Evolutionary conservation across 805 yeast species (phyloP).

Genomic region (Saccharomycopsis sp.): DNA sequence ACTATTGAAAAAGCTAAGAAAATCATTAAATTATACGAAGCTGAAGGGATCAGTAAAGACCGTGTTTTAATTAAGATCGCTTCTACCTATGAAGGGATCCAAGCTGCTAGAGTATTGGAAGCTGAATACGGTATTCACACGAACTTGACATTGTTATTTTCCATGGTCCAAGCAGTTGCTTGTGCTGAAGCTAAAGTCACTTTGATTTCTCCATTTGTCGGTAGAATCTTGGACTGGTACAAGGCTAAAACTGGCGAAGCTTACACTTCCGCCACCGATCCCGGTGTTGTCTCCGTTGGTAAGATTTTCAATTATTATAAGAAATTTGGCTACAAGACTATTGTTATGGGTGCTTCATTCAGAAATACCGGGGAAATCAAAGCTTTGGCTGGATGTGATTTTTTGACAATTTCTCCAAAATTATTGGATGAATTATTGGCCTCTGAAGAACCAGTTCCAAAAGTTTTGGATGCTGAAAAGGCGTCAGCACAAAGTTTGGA

Average conservation of each 20-base stretch:
- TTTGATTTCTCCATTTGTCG: conserved; percentile 96
- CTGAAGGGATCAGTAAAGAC: conserved; percentile 79
- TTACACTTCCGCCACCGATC: conserved; percentile 76
- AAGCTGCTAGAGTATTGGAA: conserved; percentile 95
- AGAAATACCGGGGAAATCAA: conserved; percentile 94
- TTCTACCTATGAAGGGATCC: conserved; percentile 98
- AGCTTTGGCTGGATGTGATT: conserved; percentile 96
- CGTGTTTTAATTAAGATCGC: conserved; percentile 94
- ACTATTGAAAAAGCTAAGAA: conserved; percentile 91
- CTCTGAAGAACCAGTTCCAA: conserved; percentile 75
- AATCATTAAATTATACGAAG: conserved; percentile 80
- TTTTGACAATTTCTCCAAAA: conserved; percentile 89
- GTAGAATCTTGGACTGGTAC: conserved; percentile 98
- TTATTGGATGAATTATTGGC: conserved; percentile 81
- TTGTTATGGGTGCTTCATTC: conserved; percentile 99
- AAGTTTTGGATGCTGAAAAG: conserved; percentile 61
- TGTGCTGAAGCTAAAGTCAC: conserved; percentile 97
- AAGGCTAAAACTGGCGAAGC: conserved; percentile 88
- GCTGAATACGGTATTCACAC: conserved; percentile 83
- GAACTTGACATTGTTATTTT: conserved; percentile 92
- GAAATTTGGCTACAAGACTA: conserved; percentile 92
- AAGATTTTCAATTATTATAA: conserved; percentile 94
- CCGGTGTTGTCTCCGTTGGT: conserved; percentile 92
- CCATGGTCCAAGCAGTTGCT: conserved; percentile 96
- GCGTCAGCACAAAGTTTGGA: conserved; percentile 51